phyloP scores from a whole-genome alignment of 331 rosid genomes.

The Arachis monticola region DNA sequence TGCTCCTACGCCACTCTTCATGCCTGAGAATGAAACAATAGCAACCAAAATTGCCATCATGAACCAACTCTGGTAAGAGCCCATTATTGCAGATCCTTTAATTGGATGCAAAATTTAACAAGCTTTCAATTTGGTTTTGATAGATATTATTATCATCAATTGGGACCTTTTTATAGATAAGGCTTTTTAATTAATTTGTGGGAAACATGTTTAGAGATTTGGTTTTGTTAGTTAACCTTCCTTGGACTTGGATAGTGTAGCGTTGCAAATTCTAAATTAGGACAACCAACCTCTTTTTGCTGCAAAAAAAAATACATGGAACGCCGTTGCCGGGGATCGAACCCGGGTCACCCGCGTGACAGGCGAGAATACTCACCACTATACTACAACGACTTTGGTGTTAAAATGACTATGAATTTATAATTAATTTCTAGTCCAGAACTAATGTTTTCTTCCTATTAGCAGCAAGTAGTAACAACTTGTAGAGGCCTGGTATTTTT shows the following conservation, averaged over 20 bases:
- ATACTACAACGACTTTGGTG: constrained; percentile 82
- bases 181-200: background rate
- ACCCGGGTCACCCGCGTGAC: constrained; percentile 99
- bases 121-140: background rate
- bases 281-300: constrained; percentile 11
- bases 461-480: too few species aligned
- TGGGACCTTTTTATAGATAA: constrained; percentile 33
- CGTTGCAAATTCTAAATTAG: constrained; percentile 28
- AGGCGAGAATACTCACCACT: constrained; percentile 98
- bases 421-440: too few species aligned
- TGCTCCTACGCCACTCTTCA: too few species aligned
- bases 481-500: too few species aligned
- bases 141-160: background rate
- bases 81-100: too few species aligned
- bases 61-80: too few species aligned
- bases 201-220: background rate
- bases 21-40: too few species aligned
- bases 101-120: too few species aligned
- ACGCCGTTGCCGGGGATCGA: constrained; percentile 98
- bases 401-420: too few species aligned
- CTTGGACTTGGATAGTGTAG: constrained; percentile 22
- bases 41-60: too few species aligned
- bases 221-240: constrained; percentile 34
- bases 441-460: too few species aligned
- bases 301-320: background rate